Percentiles rank a stretch among this genome's conserved stretches.
Conservation (phyloP, 2,329 filamentous ascomycete genomes). For the Exophiala calicioides region DNA sequence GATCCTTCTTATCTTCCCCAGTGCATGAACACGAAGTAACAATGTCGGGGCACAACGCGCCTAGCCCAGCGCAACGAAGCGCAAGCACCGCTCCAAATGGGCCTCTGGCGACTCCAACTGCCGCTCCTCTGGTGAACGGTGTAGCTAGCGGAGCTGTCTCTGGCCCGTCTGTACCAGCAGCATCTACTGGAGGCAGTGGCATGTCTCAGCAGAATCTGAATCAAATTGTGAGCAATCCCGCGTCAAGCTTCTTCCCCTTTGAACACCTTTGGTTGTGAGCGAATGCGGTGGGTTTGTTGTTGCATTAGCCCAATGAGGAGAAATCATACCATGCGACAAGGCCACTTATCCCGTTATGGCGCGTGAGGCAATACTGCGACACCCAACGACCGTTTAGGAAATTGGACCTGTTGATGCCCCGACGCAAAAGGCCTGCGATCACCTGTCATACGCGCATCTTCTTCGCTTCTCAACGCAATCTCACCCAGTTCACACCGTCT, state of each 20-base stretch:
- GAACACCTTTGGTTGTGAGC: no score
- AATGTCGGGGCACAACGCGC: slow-evolving; percentile 50
- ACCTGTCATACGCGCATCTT: no score
- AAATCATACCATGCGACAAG: no score
- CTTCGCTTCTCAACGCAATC: no score
- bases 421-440: no score
- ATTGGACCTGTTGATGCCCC: no score
- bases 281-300: no score
- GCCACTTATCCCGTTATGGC: no score
- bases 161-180: slow-evolving; percentile 17
- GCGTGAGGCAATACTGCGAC: no score
- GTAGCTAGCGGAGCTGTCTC: slow-evolving; percentile 41
- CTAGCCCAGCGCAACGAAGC: slow-evolving; percentile 51
- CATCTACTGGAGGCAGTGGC: slow-evolving; percentile 33
- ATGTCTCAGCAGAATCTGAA: slow-evolving; percentile 90
- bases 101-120: slow-evolving; percentile 44
- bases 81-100: slow-evolving; percentile 52
- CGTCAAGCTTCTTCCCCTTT: not conserved
- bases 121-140: slow-evolving; percentile 27
- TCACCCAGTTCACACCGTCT: no score
- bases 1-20: not conserved
- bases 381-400: no score
- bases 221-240: slow-evolving; percentile 74
- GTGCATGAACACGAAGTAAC: slow-evolving; percentile 24
- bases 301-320: no score